Conservation (phyloP, 495 filamentous ascomycete genomes). For the Letharia lupina region DNA sequence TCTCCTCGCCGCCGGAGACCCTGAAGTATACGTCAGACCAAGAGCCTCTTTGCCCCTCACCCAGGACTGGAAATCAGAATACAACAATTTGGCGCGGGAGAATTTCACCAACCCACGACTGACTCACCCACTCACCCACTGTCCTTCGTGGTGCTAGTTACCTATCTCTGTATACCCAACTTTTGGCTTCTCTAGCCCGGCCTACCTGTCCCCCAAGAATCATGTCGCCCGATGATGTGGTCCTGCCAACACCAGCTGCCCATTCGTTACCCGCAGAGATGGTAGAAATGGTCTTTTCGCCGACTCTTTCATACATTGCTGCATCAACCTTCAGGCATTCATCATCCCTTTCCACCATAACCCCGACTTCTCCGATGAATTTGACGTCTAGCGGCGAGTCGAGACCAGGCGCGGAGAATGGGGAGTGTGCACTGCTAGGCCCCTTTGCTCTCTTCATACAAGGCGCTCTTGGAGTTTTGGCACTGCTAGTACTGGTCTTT, state of each 20-base stretch:
- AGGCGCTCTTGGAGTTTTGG: conserved; percentile 73
- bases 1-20: no score
- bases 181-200: neutral
- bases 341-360: conserved; percentile 18
- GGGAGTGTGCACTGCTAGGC: conserved; percentile 76
- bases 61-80: neutral
- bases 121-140: neutral
- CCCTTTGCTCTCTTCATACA: conserved; percentile 86
- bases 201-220: neutral
- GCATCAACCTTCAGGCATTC: conserved; percentile 11
- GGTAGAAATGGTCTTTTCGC: conserved; percentile 11
- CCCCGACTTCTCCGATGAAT: conserved; percentile 16
- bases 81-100: neutral
- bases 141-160: neutral
- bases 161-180: neutral
- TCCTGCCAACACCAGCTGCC: conserved; percentile 9
- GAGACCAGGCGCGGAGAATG: conserved; percentile 32
- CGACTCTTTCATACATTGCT: conserved; percentile 12
- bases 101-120: neutral
- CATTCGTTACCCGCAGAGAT: conserved; percentile 13
- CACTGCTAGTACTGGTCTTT: conserved; percentile 76
- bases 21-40: neutral
- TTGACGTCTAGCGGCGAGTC: conserved; percentile 25
- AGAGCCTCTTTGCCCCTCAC: neutral
- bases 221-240: conserved; percentile 14